phyloP scores from a whole-genome alignment of 148 eudicot genomes.

The Fallopia convolvulus region DNA sequence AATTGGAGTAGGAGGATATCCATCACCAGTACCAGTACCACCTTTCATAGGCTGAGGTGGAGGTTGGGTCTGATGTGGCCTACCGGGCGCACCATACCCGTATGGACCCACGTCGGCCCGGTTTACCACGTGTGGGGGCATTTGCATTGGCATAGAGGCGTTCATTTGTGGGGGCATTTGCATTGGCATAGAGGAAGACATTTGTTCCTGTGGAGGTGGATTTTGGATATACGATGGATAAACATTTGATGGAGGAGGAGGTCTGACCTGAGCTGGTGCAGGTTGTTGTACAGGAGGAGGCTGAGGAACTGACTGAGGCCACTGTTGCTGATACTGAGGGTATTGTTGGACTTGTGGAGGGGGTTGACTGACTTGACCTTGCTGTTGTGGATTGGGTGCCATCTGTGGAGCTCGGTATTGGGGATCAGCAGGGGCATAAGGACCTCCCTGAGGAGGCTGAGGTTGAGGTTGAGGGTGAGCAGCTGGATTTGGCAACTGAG shows the following conservation, averaged over 20 bases:
- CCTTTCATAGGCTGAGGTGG: constrained; percentile 58
- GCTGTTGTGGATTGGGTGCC: constrained; percentile 48
- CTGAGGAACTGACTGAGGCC: constrained; percentile 26
- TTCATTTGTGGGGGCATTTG: constrained; percentile 26
- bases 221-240: constrained; percentile 56
- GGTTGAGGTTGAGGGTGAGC: constrained; percentile 7
- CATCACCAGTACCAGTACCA: constrained; percentile 29
- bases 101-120: constrained; percentile 52
- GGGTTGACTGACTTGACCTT: constrained; percentile 17
- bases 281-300: constrained; percentile 31
- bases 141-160: constrained; percentile 54
- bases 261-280: constrained; percentile 41
- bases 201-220: constrained; percentile 51
- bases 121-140: constrained; percentile 36
- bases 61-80: constrained; percentile 59
- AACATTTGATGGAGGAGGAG: constrained; percentile 36
- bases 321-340: constrained; percentile 13
- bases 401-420: constrained; percentile 42
- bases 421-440: constrained; percentile 48
- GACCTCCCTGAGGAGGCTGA: constrained; percentile 27
- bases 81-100: constrained; percentile 54
- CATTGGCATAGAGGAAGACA: constrained; percentile 48
- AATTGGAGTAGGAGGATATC: constrained; percentile 52
- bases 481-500: constrained; percentile 29
- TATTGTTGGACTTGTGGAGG: constrained; percentile 1